Evolutionary conservation across 2,329 filamentous ascomycete genomes (phyloP).

Genomic region (Colletotrichum brevisporum): DNA sequence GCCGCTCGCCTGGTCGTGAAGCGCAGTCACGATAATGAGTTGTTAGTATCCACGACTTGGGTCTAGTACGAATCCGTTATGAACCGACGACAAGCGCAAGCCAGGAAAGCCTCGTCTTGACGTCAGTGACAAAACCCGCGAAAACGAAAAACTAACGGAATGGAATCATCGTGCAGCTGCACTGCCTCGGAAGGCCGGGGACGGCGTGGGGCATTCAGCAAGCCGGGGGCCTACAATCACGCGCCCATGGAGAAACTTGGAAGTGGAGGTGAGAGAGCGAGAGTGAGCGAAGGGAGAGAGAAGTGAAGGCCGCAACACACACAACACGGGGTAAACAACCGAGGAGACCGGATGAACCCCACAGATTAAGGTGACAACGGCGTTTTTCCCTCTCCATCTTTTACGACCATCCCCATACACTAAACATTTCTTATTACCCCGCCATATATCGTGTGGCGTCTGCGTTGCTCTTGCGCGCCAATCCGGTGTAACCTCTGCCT

Average conservation of each 20-base stretch:
- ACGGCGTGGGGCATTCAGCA: neutral
- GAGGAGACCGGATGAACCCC: conserved; percentile 22
- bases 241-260: conserved; percentile 29
- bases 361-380: conserved; percentile 25
- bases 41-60: too few relatives aligned
- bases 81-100: too few relatives aligned
- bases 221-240: neutral
- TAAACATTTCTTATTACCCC: conserved; percentile 9
- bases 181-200: conserved; percentile 2
- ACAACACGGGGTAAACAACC: conserved; percentile 3
- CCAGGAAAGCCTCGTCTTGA: neutral
- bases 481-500: conserved; percentile 27
- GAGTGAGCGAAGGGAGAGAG: neutral
- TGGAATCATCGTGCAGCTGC: neutral
- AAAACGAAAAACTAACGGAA: neutral
- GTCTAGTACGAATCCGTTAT: too few relatives aligned
- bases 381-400: neutral
- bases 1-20: too few relatives aligned
- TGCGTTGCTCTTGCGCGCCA: conserved; percentile 20
- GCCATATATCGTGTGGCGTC: conserved; percentile 8
- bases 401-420: neutral
- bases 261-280: neutral
- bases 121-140: neutral
- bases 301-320: neutral
- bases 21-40: too few relatives aligned